Base-by-base conservation (phyloP, 371 early-diverging fungal species). In the Mortierella sp. region DNA sequence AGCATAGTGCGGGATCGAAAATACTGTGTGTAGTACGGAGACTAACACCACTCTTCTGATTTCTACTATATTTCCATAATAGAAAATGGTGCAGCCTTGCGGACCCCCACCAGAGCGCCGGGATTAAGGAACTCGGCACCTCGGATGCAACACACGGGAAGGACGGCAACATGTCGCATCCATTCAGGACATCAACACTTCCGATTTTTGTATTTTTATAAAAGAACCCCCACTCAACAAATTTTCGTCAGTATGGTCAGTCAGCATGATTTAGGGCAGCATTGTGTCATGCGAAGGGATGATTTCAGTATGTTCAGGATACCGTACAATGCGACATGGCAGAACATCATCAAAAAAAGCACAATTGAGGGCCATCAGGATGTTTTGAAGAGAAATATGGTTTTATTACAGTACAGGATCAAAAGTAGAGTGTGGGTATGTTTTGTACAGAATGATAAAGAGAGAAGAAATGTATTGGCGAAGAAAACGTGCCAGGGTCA, bases 51-150 rank as follows among this genome's bases (percentile, higher is more conserved):
- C 6, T 14, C 3, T n/a, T 14, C 16, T n/a, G 4, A 1, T 18
- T 46, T 29, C 21, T 44, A 48, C 29, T 48, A 1, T 27, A 44
- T 65, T 60, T 4, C 2, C n/a, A 10, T 24, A 12, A 29, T 89
- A 95, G 95, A 96, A 94, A 95, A 95, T 96, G 95, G 78, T 95
- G 18, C 94, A 93, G 76, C 96, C 95, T 60, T 95, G 95, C 71
- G 95, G 95, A 24, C 91, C 93, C 51, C 95, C 95, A 38, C 81
- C 85, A 46, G 85, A 84, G 72, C 76, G 79, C 18, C 51, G 74
- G 46, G 85, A 84, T 10, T 84, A 43, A 6, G 43, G n/a, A 8
- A 6, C 3, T 54, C 38, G 10, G 21, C 32, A 2, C 49, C 72
- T 24, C 38, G 24, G 41, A 3, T 35, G 7, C 51, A 51, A 10